Percentiles rank a stretch among this genome's conserved stretches.
These are phyloP conservation scores for Solanum lignicaule DNA, from an alignment of 257 asterid species.

Conservation along the genomic window DNA sequence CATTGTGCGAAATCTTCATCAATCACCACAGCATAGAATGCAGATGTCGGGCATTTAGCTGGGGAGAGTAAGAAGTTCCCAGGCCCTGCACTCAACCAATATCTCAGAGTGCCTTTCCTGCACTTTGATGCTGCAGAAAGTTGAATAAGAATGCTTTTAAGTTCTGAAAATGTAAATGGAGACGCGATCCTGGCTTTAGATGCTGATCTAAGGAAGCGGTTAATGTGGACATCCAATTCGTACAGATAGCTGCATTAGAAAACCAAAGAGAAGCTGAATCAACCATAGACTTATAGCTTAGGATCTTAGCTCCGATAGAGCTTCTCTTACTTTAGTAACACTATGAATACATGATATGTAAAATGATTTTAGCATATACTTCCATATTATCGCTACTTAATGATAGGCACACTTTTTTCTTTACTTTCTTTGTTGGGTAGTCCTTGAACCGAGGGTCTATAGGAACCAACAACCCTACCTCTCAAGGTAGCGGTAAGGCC, in stretches of 20 bases:
- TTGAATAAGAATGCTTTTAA: constrained; percentile 67
- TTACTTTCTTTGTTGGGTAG: neutral
- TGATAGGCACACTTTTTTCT: neutral
- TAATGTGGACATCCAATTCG: constrained; percentile 66
- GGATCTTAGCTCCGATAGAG: neutral
- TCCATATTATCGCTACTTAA: neutral
- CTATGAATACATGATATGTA: neutral
- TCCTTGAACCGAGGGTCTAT: neutral
- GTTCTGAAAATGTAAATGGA: constrained; percentile 47
- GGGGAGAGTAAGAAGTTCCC: constrained; percentile 84
- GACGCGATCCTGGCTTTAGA: constrained; percentile 48
- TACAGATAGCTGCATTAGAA: constrained; percentile 41
- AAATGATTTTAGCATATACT: neutral
- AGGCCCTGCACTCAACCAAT: constrained; percentile 83
- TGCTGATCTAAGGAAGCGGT: constrained; percentile 75
- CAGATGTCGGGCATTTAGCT: constrained; percentile 48
- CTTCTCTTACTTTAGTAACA: neutral
- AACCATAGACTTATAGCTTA: neutral
- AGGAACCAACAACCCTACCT: fast-evolving
- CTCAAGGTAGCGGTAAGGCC: neutral
- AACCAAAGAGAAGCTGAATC: neutral
- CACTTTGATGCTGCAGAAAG: constrained; percentile 60
- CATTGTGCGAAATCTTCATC: constrained; percentile 49
- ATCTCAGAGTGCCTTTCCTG: constrained; percentile 61
- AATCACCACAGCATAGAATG: constrained; percentile 79